Percentiles rank a stretch among this genome's conserved stretches.
phyloP scores from a whole-genome alignment of 805 yeast species.

The Sporopachydermia quercuum region DNA sequence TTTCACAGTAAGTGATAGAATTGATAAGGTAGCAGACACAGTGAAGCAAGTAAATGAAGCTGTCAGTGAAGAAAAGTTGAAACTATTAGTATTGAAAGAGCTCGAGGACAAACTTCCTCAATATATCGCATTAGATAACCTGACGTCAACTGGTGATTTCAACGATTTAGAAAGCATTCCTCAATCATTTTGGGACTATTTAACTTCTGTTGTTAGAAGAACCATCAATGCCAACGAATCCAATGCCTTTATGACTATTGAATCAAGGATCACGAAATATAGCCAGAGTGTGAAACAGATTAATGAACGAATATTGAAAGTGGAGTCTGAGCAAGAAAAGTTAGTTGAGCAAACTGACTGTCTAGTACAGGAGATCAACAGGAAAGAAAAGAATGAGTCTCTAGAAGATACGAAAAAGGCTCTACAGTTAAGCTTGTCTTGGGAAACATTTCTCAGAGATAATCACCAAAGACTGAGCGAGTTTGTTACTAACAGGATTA shows the following conservation, averaged over 20 bases:
- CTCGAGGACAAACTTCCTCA: neutral
- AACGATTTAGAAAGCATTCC: neutral
- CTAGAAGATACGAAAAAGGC: neutral
- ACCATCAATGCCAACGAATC: neutral
- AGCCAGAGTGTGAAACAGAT: neutral
- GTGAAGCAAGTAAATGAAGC: neutral
- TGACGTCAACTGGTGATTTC: neutral
- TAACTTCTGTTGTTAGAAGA: neutral
- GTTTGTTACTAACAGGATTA: neutral
- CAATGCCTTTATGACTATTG: neutral
- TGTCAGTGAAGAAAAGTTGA: neutral
- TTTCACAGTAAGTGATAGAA: neutral
- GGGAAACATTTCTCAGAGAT: constrained; percentile 1
- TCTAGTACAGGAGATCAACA: no score
- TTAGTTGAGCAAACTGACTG: no score
- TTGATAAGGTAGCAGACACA: neutral
- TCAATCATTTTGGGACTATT: neutral
- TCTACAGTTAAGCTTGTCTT: neutral
- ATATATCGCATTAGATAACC: neutral
- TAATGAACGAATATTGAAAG: neutral
- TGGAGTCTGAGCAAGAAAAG: no score
- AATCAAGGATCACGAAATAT: neutral
- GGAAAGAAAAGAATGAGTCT: neutral
- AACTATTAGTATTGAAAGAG: neutral
- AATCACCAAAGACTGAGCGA: constrained; percentile 1